Evolutionary conservation across 2,329 filamentous ascomycete genomes (phyloP), one percentile per base, ranked within the genome.

Genomic region (Fusarium abutilonis): DNA sequence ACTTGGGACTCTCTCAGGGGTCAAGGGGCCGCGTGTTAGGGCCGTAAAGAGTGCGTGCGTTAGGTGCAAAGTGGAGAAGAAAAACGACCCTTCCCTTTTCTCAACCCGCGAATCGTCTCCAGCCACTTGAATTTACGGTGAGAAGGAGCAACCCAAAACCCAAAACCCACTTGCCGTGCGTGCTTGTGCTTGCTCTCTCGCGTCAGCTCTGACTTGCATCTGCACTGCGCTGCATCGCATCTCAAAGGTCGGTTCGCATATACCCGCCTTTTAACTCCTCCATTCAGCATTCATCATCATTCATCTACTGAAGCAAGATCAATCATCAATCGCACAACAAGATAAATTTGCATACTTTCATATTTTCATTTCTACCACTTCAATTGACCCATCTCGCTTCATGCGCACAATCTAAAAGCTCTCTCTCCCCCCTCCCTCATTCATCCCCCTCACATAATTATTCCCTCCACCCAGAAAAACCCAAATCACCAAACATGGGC

Each of bases 401-500:
- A 60, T 60, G 48, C 42, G 36, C 56, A 55, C 56, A 60, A 19
- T 35, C 34, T 58, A 43, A 53, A 26, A 6, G 19, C 19, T 19
- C 19, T 19, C 23, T 40, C 31, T 23, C 9, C 15, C 19, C 10
- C 36, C 19, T 48, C 55, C 41, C 45, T 38, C 19, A 19, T 19
- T 19, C 19, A 19, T 19, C 4, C 19, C 31, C 32, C 40, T 35
- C 36, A 39, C 10, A 38, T 6, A 29, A 15, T 9, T 36, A 42
- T 29, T 36, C 43, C 28, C 44, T 42, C 26, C 21, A 39, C 21
- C 8, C 43, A 23, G 29, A 28, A 36, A 34, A 8, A 19, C 32
- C 10, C 38, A 19, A 13, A 40, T 51, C 4, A 46, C 45, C 8
- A 26, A 43, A 35, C 31, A 74, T 74, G 72, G 73, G 73, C 63